These are phyloP conservation scores for Fusarium fracticaudum DNA, from an alignment of 2,329 filamentous ascomycete species.

Conservation along the genomic window DNA sequence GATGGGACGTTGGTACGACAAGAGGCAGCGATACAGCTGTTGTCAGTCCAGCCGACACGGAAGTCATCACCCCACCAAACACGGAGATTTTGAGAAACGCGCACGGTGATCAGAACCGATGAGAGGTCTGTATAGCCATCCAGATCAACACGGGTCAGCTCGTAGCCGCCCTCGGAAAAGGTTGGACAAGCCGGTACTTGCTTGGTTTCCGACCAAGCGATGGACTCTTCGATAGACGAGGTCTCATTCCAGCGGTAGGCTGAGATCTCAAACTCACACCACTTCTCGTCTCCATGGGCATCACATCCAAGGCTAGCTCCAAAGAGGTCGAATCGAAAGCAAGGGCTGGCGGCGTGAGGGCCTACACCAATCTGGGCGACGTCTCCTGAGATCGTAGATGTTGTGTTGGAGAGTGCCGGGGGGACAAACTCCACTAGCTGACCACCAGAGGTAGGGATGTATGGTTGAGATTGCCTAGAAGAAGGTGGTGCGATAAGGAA, in stretches of 20 bases:
- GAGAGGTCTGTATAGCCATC: conserved; percentile 52
- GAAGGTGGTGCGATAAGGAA: conserved; percentile 52
- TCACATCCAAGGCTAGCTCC: conserved; percentile 53
- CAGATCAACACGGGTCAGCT: conserved; percentile 49
- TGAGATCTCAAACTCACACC: conserved; percentile 55
- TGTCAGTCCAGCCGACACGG: conserved; percentile 53
- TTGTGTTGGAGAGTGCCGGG: conserved; percentile 45
- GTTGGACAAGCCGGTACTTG: conserved; percentile 51
- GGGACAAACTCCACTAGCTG: conserved; percentile 54
- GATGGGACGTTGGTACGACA: conserved; percentile 46
- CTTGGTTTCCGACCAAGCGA: conserved; percentile 53
- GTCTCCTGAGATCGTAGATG: conserved; percentile 43
- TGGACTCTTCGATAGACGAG: conserved; percentile 47
- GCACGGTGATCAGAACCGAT: conserved; percentile 51
- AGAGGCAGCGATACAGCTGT: conserved; percentile 50
- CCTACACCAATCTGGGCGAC: conserved; percentile 54
- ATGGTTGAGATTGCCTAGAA: conserved; percentile 46
- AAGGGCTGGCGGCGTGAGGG: conserved; percentile 48
- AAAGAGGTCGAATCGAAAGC: conserved; percentile 54
- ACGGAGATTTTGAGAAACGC: conserved; percentile 50
- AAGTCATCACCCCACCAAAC: conserved; percentile 56
- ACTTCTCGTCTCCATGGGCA: conserved; percentile 47
- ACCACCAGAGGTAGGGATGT: conserved; percentile 51
- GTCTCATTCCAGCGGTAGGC: conserved; percentile 51
- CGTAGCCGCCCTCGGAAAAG: conserved; percentile 47